Evolutionary conservation across 176 grass and related monocot genomes (phyloP), one percentile per base, ranked within the genome.

Genomic region (Hordeum marinum): DNA sequence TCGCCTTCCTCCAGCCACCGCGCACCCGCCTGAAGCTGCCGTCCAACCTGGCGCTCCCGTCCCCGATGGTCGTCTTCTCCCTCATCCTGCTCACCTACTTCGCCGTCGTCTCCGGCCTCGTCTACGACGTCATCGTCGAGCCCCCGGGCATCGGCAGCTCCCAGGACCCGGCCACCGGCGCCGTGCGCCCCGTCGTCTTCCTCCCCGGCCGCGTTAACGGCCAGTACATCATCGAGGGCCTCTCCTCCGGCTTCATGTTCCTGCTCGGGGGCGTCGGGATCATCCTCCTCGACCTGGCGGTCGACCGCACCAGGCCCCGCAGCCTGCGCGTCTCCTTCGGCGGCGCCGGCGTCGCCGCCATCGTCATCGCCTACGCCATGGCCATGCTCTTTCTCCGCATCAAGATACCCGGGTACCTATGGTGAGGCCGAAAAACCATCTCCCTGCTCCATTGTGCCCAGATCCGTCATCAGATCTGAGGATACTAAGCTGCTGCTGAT

Each of bases 191-290:
- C 21, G 91, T 98, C 57, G 95, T 98, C 80, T 98, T 98, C 85
- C 89, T 98, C 20, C 89, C 93, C 0, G 95, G 93, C 11, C 91
- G 89, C 83, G 93, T 98, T 81, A 98, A 98, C 80, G 87, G 87
- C 25, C 95, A 98, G 87, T 99, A 99, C 91, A 99, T 99, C 83
- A 99, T 99, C 67, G 96, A 99, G 79, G 96, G 96, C 3, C 91
- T 99, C 82, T 99, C 96, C 20, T 99, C 96, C 24, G 96, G 96
- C 11, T 94, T 99, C 84, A 99, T 99, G 96, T 96, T 99, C 75
- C 36, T 96, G 42, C 88, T 99, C 15, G 96, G 96, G 7, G 96
- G 96, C 50, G 21, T 99, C 3, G 96, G 96, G 34, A 80, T 99
- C 58, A 77, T 99, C 48, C 92, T 99, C 41, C 94, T 96, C 86